Evolutionary conservation across 75 land plant genomes (phyloP), one percentile per base, ranked within the genome.

Genomic region (Picea sitchensis): DNA sequence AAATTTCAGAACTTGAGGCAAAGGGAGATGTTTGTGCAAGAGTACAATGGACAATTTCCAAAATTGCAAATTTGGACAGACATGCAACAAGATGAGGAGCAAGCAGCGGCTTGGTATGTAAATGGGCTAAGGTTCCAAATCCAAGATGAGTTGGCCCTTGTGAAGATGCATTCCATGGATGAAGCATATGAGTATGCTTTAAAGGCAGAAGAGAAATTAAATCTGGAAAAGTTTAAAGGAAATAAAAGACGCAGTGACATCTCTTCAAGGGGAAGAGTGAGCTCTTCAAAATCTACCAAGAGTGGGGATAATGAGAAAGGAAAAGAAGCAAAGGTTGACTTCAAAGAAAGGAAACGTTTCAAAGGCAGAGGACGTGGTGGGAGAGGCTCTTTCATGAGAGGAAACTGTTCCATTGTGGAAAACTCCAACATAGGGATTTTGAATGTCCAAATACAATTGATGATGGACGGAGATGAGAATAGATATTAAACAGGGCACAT

Each of bases 41-140:
- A 67, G 36, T 15, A 34, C 20, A 5, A 13, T 15, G 44, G 18
- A 15, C 44, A 3, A 38, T 67, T 67, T 34, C 34, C 36, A 12
- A 65, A 23, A 65, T 65, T 32, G 69, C 15, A 65, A 32, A 65
- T 34, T 65, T 14, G 13, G 69, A 13, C 38, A 13, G 13, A 15
- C 38, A 65, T 32, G 30, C 17, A 34, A 65, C 18, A 65, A 17
- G 34, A 31, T 26, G 38, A 65, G 4, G 38, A 65, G 41, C 9
- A 65, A 26, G 69, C 69, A 47, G 54, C 0, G 5, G 15, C 18
- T 31, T 4, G 4, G 15, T 65, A 65, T 13, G 14, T 34, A 34
- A 63, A 65, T 65, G 69, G 69, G 69, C 69, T 32, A 65, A 23
- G n/a, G 71, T 67, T 36, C 41, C 41, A 67, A 67, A 67, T 67